These are phyloP conservation scores for Trichosanthes cucumerina DNA, from an alignment of 306 rosid species.

Conservation along the genomic window DNA sequence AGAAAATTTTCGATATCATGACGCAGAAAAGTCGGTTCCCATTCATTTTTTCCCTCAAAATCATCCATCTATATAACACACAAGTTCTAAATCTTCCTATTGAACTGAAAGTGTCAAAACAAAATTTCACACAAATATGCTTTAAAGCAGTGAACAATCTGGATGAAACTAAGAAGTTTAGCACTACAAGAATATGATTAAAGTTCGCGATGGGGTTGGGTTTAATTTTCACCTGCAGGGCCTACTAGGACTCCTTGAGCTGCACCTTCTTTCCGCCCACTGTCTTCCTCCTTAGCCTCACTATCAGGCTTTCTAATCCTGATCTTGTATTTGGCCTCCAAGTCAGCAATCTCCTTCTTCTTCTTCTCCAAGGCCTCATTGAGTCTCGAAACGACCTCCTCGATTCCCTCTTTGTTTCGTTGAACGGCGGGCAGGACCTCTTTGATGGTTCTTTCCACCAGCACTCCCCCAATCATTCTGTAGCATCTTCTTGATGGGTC, in stretches of 20 bases:
- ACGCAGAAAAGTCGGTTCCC: neutral
- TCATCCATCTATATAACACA: neutral
- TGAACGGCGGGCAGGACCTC: slow-evolving; percentile 94
- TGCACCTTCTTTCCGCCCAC: slow-evolving; percentile 69
- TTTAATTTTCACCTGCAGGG: slow-evolving; percentile 58
- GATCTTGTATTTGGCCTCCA: slow-evolving; percentile 84
- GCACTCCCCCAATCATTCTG: slow-evolving; percentile 93
- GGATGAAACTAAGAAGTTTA: neutral
- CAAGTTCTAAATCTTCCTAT: neutral
- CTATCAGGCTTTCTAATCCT: slow-evolving; percentile 60
- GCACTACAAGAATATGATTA: neutral
- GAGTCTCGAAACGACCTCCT: slow-evolving; percentile 75
- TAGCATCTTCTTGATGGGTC: slow-evolving; percentile 85
- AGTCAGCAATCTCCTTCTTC: slow-evolving; percentile 80
- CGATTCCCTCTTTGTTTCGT: slow-evolving; percentile 84
- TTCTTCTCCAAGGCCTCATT: slow-evolving; percentile 80
- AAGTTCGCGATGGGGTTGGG: neutral
- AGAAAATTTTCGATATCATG: neutral
- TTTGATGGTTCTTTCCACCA: slow-evolving; percentile 92
- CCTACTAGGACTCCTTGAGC: slow-evolving; percentile 96
- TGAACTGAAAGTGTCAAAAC: slow-evolving; percentile 1
- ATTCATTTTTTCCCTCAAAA: neutral
- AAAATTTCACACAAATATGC: slow-evolving; percentile 5
- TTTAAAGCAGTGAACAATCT: neutral
- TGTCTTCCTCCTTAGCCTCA: slow-evolving; percentile 61